A percentile compares a stretch with the other conserved stretches of the same genome.
phyloP scores from a whole-genome alignment of 257 asterid genomes.

The Ilex aquifolium region DNA sequence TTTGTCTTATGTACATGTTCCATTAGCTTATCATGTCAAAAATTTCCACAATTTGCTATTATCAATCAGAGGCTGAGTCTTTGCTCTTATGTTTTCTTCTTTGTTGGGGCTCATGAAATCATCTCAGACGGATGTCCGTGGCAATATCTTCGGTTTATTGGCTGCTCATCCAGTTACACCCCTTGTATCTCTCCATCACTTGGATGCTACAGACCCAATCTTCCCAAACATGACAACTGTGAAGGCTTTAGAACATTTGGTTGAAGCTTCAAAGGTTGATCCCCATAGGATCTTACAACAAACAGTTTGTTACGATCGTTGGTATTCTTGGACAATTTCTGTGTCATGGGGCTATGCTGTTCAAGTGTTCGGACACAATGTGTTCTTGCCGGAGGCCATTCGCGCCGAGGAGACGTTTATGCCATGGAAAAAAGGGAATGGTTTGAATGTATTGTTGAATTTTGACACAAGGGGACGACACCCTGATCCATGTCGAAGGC shows the following conservation, averaged over 20 bases:
- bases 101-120: background rate
- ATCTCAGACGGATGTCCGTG: constrained; percentile 66
- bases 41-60: too few relatives aligned
- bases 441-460: constrained; percentile 16
- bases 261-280: constrained; percentile 41
- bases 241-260: constrained; percentile 46
- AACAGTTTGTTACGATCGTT: constrained; percentile 64
- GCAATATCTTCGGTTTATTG: constrained; percentile 65
- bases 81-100: background rate
- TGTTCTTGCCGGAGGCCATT: constrained; percentile 40
- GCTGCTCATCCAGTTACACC: constrained; percentile 68
- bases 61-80: background rate
- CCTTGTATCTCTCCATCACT: constrained; percentile 61
- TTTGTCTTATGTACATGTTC: too few relatives aligned
- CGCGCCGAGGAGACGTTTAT: constrained; percentile 42
- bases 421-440: constrained; percentile 45
- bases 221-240: constrained; percentile 50
- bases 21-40: too few relatives aligned
- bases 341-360: constrained; percentile 90
- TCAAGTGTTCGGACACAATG: constrained; percentile 43
- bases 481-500: constrained; percentile 56
- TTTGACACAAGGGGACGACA: constrained; percentile 29
- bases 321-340: constrained; percentile 75
- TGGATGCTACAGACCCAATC: constrained; percentile 46
- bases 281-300: constrained; percentile 65